Conservation (phyloP, 2,329 filamentous ascomycete species). For the Phialocephala sp. region DNA sequence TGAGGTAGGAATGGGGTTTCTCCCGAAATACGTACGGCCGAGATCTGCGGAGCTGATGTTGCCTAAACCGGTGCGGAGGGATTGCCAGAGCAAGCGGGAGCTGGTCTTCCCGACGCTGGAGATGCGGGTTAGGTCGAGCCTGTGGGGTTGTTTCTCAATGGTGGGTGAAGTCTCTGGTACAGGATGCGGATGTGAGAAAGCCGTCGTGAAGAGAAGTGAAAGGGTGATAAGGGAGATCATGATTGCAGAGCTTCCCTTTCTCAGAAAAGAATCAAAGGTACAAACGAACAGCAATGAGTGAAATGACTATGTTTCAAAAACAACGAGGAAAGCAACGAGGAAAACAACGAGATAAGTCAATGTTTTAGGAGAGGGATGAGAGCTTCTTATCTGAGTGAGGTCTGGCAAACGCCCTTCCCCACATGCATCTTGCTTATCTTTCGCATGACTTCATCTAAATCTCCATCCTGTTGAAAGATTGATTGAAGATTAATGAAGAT, state of each 20-base stretch:
- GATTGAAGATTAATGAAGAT: not conserved
- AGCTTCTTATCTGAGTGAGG: not conserved
- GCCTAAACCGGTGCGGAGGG: not conserved
- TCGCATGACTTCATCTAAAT: not conserved
- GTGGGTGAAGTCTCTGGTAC: not conserved
- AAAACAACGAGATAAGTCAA: too few relatives aligned
- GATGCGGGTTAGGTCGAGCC: not conserved
- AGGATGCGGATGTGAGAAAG: not conserved
- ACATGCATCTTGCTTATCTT: not conserved
- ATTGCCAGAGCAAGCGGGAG: not conserved
- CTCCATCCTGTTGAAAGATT: not conserved
- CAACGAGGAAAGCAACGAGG: not conserved
- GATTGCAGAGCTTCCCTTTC: not conserved
- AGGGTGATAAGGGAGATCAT: not conserved
- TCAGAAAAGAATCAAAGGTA: not conserved
- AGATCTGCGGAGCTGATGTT: not conserved
- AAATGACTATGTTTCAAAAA: too few relatives aligned
- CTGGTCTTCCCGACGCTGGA: not conserved
- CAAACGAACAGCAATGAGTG: not conserved
- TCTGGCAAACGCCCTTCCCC: not conserved
- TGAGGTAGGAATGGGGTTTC: too few relatives aligned
- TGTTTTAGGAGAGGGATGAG: not conserved
- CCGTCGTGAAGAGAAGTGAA: not conserved
- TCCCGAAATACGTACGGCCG: not conserved
- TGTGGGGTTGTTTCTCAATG: not conserved